Conservation (phyloP, 2,329 filamentous ascomycete genomes). For the Talaromyces sp. region DNA sequence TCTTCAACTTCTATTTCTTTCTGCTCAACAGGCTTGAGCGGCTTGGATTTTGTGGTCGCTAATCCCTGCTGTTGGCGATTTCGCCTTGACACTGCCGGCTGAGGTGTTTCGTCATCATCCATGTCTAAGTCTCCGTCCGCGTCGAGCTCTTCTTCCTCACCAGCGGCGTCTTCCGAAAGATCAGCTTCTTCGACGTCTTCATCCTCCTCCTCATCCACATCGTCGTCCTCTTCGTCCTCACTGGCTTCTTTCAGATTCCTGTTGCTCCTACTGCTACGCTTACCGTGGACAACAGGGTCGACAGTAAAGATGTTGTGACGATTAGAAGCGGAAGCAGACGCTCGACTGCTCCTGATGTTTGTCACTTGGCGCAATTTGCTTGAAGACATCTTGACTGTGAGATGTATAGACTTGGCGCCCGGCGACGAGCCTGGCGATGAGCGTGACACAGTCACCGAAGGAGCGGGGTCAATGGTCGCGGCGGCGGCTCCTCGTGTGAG, state of each 20-base stretch:
- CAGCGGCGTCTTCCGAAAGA: slow-evolving; percentile 33
- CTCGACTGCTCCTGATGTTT: slow-evolving; percentile 24
- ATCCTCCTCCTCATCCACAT: slow-evolving; percentile 37
- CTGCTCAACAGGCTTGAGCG: slow-evolving; percentile 45
- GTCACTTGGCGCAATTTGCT: slow-evolving; percentile 50
- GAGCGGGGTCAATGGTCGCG: slow-evolving; percentile 24
- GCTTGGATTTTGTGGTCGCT: slow-evolving; percentile 33
- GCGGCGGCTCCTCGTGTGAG: slow-evolving; percentile 30
- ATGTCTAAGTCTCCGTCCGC: slow-evolving; percentile 41
- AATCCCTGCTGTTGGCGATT: slow-evolving; percentile 38
- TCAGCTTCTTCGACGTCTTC: slow-evolving; percentile 40
- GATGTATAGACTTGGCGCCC: slow-evolving; percentile 42
- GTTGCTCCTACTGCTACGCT: slow-evolving; percentile 45
- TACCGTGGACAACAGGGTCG: slow-evolving; percentile 45
- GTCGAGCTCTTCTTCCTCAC: slow-evolving; percentile 34
- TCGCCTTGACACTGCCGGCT: slow-evolving; percentile 35
- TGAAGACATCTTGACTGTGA: slow-evolving; percentile 51
- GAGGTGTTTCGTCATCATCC: slow-evolving; percentile 47
- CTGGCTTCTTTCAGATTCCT: slow-evolving; percentile 45
- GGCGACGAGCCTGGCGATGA: slow-evolving; percentile 34
- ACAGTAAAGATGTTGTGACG: slow-evolving; percentile 44
- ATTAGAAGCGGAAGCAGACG: slow-evolving; percentile 8
- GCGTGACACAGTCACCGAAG: slow-evolving; percentile 38
- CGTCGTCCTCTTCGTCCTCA: slow-evolving; percentile 47
- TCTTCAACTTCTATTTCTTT: slow-evolving; percentile 36